Evolutionary conservation across 2,329 filamentous ascomycete species (phyloP).

Genomic region (Hymenoscyphus repandus): DNA sequence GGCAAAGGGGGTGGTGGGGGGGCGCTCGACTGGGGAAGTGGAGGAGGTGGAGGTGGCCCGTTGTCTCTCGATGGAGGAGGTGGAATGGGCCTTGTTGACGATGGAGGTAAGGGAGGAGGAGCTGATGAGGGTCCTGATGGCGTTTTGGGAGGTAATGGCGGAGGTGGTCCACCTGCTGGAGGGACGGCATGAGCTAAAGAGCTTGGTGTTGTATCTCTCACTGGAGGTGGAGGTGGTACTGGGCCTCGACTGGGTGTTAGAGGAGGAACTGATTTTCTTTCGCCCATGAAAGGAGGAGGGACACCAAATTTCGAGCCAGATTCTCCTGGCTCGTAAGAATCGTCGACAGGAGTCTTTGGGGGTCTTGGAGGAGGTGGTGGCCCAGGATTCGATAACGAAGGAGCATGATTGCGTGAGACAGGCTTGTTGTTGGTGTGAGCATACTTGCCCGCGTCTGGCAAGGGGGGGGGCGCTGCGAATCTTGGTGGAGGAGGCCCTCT

Average conservation of each 20-base stretch:
- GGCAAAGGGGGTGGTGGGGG: constrained; percentile 41
- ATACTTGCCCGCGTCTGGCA: constrained; percentile 86
- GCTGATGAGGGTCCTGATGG: constrained; percentile 37
- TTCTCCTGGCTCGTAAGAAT: constrained; percentile 46
- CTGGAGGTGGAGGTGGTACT: constrained; percentile 65
- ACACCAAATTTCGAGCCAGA: constrained; percentile 60
- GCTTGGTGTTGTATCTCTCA: constrained; percentile 45
- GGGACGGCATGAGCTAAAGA: constrained; percentile 38
- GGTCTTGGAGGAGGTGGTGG: constrained; percentile 65
- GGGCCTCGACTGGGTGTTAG: constrained; percentile 67
- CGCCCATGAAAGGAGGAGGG: constrained; percentile 72
- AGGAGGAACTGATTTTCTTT: constrained; percentile 61
- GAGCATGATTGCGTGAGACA: constrained; percentile 40
- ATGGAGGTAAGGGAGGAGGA: constrained; percentile 46
- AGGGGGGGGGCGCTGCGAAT: constrained; percentile 81
- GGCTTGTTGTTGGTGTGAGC: constrained; percentile 50
- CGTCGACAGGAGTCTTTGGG: constrained; percentile 66
- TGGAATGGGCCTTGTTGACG: constrained; percentile 46
- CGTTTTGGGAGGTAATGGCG: constrained; percentile 40
- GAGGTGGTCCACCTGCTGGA: constrained; percentile 32
- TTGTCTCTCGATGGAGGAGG: constrained; percentile 41
- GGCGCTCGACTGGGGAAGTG: constrained; percentile 31
- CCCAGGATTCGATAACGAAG: constrained; percentile 48
- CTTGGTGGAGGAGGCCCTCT: constrained; percentile 52
- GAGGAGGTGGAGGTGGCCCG: constrained; percentile 30